Percentiles rank a stretch among this genome's conserved stretches.
Conservation (phyloP, 2,329 filamentous ascomycete genomes). For the Colletotrichum sp. region DNA sequence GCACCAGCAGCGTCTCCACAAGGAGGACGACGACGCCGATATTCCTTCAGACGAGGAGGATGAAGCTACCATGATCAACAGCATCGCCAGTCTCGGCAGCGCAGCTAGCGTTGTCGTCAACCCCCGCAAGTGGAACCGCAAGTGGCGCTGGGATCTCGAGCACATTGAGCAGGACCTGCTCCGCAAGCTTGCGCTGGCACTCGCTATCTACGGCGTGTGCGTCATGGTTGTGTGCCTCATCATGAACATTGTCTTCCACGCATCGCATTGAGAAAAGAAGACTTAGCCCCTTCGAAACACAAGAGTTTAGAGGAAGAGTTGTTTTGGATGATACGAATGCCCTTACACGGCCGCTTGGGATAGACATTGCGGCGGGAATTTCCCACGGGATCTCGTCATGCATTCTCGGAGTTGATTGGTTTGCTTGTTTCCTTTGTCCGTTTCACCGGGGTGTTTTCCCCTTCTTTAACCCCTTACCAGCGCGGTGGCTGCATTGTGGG, state of each 20-base stretch:
- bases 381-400: neutral
- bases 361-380: neutral
- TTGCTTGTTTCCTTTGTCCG: neutral
- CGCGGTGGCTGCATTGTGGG: conserved; percentile 5
- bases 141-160: conserved; percentile 65
- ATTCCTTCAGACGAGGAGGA: conserved; percentile 56
- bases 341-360: conserved; percentile 4
- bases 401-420: conserved; percentile 7
- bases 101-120: conserved; percentile 39
- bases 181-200: conserved; percentile 73
- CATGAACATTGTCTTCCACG: conserved; percentile 83
- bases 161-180: conserved; percentile 70
- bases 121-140: conserved; percentile 54
- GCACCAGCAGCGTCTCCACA: conserved; percentile 84
- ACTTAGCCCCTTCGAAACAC: neutral
- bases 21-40: conserved; percentile 87
- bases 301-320: conserved; percentile 3
- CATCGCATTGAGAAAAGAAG: conserved; percentile 55
- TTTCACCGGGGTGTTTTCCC: neutral
- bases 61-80: conserved; percentile 46
- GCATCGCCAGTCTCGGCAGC: conserved; percentile 51
- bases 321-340: neutral
- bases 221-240: conserved; percentile 90
- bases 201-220: conserved; percentile 82
- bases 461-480: neutral